phyloP scores from a whole-genome alignment of 2,329 filamentous ascomycete species.

The Calcarisporium arbuscula region DNA sequence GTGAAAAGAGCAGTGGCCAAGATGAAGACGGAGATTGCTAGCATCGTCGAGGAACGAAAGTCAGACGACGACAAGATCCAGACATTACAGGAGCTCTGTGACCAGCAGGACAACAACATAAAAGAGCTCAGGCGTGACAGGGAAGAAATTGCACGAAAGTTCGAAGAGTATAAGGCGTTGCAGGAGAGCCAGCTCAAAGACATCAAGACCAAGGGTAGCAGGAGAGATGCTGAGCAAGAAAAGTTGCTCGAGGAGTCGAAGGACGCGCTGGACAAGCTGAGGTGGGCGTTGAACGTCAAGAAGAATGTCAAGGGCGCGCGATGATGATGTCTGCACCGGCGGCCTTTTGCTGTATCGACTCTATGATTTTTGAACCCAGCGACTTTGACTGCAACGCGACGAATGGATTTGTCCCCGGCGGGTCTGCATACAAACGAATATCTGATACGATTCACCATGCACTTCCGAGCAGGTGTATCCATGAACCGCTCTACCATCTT shows the following conservation, averaged over 20 bases:
- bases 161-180: conserved; percentile 57
- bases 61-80: conserved; percentile 58
- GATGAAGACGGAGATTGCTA: conserved; percentile 47
- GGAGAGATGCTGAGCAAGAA: conserved; percentile 56
- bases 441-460: too few species aligned
- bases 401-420: too few species aligned
- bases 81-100: conserved; percentile 61
- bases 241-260: conserved; percentile 50
- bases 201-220: conserved; percentile 51
- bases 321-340: conserved; percentile 22
- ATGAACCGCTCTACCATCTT: too few species aligned
- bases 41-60: conserved; percentile 47
- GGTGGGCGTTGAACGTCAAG: conserved; percentile 66
- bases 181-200: conserved; percentile 55
- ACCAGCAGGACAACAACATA: conserved; percentile 67
- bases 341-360: neutral
- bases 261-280: conserved; percentile 60
- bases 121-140: conserved; percentile 55
- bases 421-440: too few species aligned
- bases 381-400: conserved; percentile 5
- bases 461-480: too few species aligned
- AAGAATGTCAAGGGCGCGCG: conserved; percentile 50
- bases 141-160: conserved; percentile 51
- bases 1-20: conserved; percentile 45
- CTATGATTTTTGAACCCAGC: conserved; percentile 1